Evolutionary conservation across 2,329 filamentous ascomycete species (phyloP), one percentile per base, ranked within the genome.

Genomic region (Acarospora socialis): DNA sequence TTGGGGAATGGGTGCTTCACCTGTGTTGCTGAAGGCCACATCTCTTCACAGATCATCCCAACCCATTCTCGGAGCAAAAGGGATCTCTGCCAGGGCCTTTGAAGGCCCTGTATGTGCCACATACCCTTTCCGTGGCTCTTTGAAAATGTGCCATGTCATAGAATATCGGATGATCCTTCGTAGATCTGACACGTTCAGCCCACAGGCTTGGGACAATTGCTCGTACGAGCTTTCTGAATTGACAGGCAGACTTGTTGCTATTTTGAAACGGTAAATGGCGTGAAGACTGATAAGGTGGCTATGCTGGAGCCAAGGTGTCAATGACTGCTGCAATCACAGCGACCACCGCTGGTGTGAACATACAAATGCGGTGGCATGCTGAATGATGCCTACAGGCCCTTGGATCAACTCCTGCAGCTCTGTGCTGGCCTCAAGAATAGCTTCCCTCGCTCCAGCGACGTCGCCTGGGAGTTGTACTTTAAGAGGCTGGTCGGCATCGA

Each of bases 141-240:
- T 17, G 34, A 48, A 47, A n/a, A 47, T 35, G 3, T 34, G 36
- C 7, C 39, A 30, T 1, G 38, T 38, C 32, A 48, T 47, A 2
- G 42, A 40, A 21, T 43, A 39, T 6, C 44, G 43, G 12, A 49
- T 14, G 3, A 48, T 21, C 7, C 43, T 33, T 1, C 29, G 25
- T 0, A 45, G 12, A 7, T 36, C 38, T 3, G 16, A 4, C 30
- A 40, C 37, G 13, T 35, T 25, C 7, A 48, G 12, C 2, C 33
- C 24, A 22, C 37, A 39, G 15, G 14, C 33, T 17, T 39, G 21
- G 4, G 46, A 33, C 8, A 51, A 31, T 5, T 48, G 29, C 9
- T 28, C 35, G 32, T 38, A 50, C 7, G 44, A 36, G 2, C 34
- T 31, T 22, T 40, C 35, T 23, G 38, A 33, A 10, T 43, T 26